Conservation (phyloP, 164 flowering plant species). For the Kalanchoe fedtschenkoi region DNA sequence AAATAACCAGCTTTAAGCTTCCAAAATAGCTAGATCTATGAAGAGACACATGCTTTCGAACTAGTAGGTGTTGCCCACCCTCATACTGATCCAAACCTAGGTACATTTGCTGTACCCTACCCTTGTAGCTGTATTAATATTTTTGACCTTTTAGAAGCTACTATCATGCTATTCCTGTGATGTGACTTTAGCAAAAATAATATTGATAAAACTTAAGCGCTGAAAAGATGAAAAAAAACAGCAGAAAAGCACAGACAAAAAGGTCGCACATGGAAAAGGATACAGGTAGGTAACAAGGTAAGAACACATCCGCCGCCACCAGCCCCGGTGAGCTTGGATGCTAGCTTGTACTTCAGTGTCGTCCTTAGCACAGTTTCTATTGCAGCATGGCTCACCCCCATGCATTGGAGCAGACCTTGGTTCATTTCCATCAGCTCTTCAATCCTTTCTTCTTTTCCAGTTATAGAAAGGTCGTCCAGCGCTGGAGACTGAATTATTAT, state of each 20-base stretch:
- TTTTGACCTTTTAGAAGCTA: no score
- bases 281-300: conserved; percentile 78
- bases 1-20: no score
- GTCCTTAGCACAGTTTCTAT: conserved; percentile 83
- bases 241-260: background rate
- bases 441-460: conserved; percentile 67
- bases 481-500: conserved; percentile 47
- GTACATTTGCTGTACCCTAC: no score
- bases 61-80: no score
- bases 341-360: conserved; percentile 68
- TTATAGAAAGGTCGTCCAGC: conserved; percentile 52
- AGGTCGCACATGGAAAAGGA: conserved; percentile 21
- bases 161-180: no score
- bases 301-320: conserved; percentile 99
- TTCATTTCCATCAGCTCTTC: conserved; percentile 95
- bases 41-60: no score
- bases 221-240: background rate
- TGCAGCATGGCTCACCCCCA: conserved; percentile 94
- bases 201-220: background rate
- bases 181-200: background rate
- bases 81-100: no score
- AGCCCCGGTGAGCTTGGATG: conserved; percentile 91
- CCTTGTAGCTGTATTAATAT: no score
- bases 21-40: no score
- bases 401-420: conserved; percentile 88